Percentiles rank a stretch among this genome's conserved stretches.
These are phyloP conservation scores for Nicotiana paniculata DNA, from an alignment of 257 asterid genomes.

Conservation along the genomic window DNA sequence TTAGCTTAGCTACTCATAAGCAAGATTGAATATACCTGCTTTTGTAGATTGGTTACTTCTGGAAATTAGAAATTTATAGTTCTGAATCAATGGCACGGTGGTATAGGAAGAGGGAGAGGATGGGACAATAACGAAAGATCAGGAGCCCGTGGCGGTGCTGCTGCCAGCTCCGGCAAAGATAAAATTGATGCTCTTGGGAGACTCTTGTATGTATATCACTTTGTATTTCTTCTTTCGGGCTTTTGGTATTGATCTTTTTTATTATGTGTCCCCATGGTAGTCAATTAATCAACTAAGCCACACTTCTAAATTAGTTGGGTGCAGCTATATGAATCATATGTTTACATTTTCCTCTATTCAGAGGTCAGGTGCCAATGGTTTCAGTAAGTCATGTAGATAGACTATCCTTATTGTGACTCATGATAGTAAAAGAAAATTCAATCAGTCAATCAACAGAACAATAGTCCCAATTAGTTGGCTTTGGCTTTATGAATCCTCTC, in stretches of 20 bases:
- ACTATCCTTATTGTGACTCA: background rate
- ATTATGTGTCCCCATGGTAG: background rate
- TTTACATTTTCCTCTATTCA: background rate
- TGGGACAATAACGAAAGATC: conserved; percentile 30
- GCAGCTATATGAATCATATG: background rate
- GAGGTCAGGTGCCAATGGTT: too few relatives aligned
- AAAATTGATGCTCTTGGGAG: conserved; percentile 80
- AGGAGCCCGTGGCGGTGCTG: conserved; percentile 33
- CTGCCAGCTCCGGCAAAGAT: conserved; percentile 40
- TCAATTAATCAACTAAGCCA: background rate
- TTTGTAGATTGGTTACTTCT: too few relatives aligned
- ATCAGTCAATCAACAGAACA: background rate
- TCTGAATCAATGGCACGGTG: conserved; percentile 23
- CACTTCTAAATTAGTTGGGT: background rate
- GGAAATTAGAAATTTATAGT: background rate
- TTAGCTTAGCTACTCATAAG: too few relatives aligned
- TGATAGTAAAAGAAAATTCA: background rate
- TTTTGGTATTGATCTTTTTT: background rate
- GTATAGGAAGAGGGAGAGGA: conserved; percentile 39
- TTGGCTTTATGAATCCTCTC: background rate
- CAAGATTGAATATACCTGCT: too few relatives aligned
- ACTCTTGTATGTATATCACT: conserved; percentile 44
- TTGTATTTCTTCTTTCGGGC: background rate
- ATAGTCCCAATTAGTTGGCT: background rate
- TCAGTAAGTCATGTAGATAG: too few relatives aligned